These are phyloP conservation scores for Penicillium bovifimosum DNA, from an alignment of 495 filamentous ascomycete species.

Conservation along the genomic window DNA sequence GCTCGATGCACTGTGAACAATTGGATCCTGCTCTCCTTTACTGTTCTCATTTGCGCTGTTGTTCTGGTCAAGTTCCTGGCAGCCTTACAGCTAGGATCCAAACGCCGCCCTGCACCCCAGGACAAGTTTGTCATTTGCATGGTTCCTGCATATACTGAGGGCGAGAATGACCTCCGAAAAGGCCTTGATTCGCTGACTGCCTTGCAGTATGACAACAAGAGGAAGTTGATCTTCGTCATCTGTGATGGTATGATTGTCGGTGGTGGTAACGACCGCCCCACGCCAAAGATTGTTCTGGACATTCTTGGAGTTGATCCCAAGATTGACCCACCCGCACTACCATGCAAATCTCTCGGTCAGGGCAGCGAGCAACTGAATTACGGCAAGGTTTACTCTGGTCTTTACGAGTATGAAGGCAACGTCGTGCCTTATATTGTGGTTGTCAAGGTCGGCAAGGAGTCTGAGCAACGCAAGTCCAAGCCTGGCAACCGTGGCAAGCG, in stretches of 20 bases:
- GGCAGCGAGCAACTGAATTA: conserved; percentile 95
- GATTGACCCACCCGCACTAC: conserved; percentile 86
- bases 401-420: conserved; percentile 96
- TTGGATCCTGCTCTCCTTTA: conserved; percentile 83
- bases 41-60: conserved; percentile 71
- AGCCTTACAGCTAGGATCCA: conserved; percentile 88
- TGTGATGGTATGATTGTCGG: conserved; percentile 98
- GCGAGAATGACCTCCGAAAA: conserved; percentile 87
- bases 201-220: conserved; percentile 95
- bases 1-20: conserved; percentile 83
- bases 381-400: conserved; percentile 95
- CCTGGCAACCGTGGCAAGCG: conserved; percentile 97
- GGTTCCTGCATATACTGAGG: conserved; percentile 96
- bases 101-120: conserved; percentile 81
- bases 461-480: conserved; percentile 84
- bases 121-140: conserved; percentile 99
- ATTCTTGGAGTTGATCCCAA: conserved; percentile 97
- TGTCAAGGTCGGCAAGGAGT: conserved; percentile 96
- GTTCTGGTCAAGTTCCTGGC: conserved; percentile 88
- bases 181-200: conserved; percentile 92
- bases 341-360: conserved; percentile 85
- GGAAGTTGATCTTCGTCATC: conserved; percentile 87
- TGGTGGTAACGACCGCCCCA: conserved; percentile 92
- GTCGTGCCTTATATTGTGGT: conserved; percentile 94
- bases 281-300: conserved; percentile 94